Percentiles rank a stretch among this genome's conserved stretches.
phyloP scores from a whole-genome alignment of 2,329 filamentous ascomycete species.

The Pseudogymnoascus sp. region DNA sequence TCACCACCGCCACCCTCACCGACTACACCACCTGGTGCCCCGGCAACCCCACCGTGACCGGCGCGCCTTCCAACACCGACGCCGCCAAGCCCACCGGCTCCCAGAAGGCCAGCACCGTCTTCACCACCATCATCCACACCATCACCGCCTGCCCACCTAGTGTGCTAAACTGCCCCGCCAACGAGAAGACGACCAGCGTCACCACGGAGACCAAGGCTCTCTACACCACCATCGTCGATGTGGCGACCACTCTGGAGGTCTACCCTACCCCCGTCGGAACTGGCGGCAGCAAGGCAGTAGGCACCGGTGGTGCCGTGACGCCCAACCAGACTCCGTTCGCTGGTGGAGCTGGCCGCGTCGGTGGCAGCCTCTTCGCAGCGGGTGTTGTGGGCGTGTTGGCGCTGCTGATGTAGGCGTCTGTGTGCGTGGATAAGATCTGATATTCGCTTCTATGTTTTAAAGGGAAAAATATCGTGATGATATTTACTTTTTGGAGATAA shows the following conservation, averaged over 20 bases:
- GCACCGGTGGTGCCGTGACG: neutral
- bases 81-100: neutral
- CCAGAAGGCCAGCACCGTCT: slow-evolving; percentile 10
- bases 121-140: slow-evolving; percentile 12
- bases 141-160: slow-evolving; percentile 25
- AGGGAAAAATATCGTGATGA: neutral
- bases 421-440: neutral
- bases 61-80: slow-evolving; percentile 7
- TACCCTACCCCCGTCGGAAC: neutral
- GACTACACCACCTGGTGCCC: slow-evolving; percentile 23
- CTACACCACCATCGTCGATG: slow-evolving; percentile 33
- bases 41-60: slow-evolving; percentile 9
- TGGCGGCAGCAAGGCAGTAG: neutral
- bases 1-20: slow-evolving; percentile 21
- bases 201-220: slow-evolving; percentile 33
- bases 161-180: slow-evolving; percentile 31
- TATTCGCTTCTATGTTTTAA: neutral
- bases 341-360: neutral
- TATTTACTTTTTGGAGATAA: neutral
- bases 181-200: slow-evolving; percentile 20
- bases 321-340: neutral
- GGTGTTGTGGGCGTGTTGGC: neutral
- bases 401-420: neutral
- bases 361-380: neutral
- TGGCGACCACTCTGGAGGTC: neutral